Conservation (phyloP, 2,329 filamentous ascomycete species). For the Colletotrichum sp. region DNA sequence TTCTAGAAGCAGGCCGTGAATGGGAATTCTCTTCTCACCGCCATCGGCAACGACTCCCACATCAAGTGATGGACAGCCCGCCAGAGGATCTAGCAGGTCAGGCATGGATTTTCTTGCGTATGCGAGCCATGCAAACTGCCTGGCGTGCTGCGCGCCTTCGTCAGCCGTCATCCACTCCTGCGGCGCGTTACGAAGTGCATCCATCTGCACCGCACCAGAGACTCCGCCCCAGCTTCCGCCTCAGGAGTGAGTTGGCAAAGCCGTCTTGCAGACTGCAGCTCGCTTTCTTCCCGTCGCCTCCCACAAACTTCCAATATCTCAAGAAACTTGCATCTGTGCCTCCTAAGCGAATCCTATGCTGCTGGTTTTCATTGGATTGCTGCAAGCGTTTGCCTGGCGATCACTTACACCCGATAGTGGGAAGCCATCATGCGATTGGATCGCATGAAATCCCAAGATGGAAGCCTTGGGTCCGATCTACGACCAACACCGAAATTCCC, state of each 20-base stretch:
- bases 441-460: background rate
- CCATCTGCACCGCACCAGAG: background rate
- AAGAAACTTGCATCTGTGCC: background rate
- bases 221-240: constrained; percentile 6
- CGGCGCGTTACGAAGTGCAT: background rate
- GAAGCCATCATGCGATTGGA: background rate
- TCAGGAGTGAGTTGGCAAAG: background rate
- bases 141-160: background rate
- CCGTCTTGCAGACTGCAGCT: background rate
- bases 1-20: background rate
- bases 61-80: background rate
- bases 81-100: background rate
- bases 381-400: background rate
- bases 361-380: background rate
- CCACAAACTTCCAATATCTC: background rate
- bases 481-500: background rate
- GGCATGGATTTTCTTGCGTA: background rate
- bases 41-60: background rate
- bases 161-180: constrained; percentile 10
- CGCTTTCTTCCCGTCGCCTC: background rate
- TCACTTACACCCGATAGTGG: background rate
- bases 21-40: constrained; percentile 2
- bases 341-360: background rate
- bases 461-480: background rate
- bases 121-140: background rate